Evolutionary conservation across 495 filamentous ascomycete genomes (phyloP).

Genomic region (Aspergillus sparsus): DNA sequence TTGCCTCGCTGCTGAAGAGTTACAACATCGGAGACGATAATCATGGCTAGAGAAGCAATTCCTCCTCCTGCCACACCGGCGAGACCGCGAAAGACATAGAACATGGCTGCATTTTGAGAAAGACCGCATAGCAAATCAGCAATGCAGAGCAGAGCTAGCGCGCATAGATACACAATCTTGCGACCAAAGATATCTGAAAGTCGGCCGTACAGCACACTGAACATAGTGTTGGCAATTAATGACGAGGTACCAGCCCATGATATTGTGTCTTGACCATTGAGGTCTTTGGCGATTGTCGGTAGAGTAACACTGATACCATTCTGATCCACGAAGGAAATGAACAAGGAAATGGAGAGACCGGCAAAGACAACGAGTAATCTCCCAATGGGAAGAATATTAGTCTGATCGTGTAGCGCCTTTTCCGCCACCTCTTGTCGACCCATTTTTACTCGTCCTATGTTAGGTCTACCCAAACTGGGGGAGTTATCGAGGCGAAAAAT

Average conservation of each 20-base stretch:
- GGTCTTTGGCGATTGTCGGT: conserved; percentile 59
- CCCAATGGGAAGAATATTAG: conserved; percentile 57
- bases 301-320: conserved; percentile 62
- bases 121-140: conserved; percentile 56
- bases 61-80: conserved; percentile 57
- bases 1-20: conserved; percentile 48
- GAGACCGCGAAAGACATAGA: conserved; percentile 58
- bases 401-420: conserved; percentile 52
- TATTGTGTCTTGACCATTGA: conserved; percentile 59
- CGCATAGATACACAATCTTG: conserved; percentile 51
- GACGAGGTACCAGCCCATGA: conserved; percentile 80
- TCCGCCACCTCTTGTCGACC: conserved; percentile 45
- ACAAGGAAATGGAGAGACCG: conserved; percentile 52
- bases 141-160: conserved; percentile 51
- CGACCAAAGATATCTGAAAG: conserved; percentile 61
- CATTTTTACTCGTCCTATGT: conserved; percentile 25
- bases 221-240: conserved; percentile 71
- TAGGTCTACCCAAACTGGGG: neutral
- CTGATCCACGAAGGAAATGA: conserved; percentile 64
- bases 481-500: neutral
- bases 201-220: conserved; percentile 61
- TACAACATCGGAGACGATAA: conserved; percentile 53
- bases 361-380: conserved; percentile 60
- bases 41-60: conserved; percentile 53
- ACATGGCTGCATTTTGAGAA: conserved; percentile 50